Percentiles rank a stretch among this genome's conserved stretches.
phyloP scores from a whole-genome alignment of 2,329 filamentous ascomycete genomes.

The Penicillium thymicola region DNA sequence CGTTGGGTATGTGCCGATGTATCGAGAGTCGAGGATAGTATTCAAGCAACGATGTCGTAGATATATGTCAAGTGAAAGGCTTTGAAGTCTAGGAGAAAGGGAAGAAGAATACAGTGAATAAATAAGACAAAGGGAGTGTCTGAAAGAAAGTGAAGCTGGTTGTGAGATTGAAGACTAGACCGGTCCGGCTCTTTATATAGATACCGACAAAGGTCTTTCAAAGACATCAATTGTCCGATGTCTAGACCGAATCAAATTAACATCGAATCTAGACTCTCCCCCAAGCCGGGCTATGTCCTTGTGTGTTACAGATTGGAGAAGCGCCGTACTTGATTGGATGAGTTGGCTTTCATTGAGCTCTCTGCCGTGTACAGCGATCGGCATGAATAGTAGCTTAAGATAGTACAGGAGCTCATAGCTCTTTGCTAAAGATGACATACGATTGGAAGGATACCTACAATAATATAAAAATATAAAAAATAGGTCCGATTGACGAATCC shows the following conservation, averaged over 20 bases:
- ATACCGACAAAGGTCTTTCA: neutral
- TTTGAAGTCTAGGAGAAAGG: neutral
- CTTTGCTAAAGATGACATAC: neutral
- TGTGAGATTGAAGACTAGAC: conserved; percentile 5
- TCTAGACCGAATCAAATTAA: conserved; percentile 20
- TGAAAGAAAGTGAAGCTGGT: conserved; percentile 7
- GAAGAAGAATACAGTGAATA: neutral
- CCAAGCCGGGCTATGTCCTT: neutral
- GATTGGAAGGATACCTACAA: neutral
- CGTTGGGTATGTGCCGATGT: neutral
- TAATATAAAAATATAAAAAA: neutral
- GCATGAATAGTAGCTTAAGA: neutral
- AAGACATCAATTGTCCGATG: conserved; percentile 1
- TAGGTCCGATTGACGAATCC: conserved; percentile 11
- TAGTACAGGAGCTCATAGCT: neutral
- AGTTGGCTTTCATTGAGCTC: neutral
- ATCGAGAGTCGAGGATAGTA: neutral
- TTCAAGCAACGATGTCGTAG: neutral
- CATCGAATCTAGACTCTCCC: conserved; percentile 9
- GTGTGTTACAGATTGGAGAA: conserved; percentile 6
- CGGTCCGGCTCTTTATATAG: conserved; percentile 8
- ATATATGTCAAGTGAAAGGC: neutral
- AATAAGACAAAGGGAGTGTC: conserved; percentile 1
- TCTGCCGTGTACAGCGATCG: neutral
- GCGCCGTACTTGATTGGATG: neutral